Base-by-base conservation (phyloP, 2,329 filamentous ascomycete species). In the Clarireedia homoeocarpa region DNA sequence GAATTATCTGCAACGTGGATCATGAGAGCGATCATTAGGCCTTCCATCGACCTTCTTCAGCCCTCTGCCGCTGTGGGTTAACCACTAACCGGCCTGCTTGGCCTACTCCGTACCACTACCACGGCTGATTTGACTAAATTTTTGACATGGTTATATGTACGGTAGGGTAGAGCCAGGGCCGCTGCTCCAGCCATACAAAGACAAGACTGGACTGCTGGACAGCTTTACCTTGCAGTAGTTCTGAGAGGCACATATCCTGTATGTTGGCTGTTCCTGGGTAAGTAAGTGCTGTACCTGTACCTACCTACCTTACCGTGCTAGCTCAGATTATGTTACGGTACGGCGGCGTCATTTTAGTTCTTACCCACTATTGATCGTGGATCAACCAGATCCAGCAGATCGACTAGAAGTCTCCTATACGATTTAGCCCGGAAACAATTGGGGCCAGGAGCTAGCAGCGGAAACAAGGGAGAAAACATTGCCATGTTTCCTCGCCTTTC, bases 11-110 rank as follows among this genome's bases (percentile, higher is more conserved):
- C 44, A 48, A 26, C 9, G 30, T 53, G 34, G n/a, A 49, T 49
- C 61, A 59, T 54, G 38, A 45, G 42, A 30, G 39, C 52, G 56
- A 58, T 62, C 57, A 49, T 44, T 20, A n/a, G 45, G 42, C 6
- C 50, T 48, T 53, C 42, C 17, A 27, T 34, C 42, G 54, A 42
- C 24, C 23, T 54, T 57, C 55, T 54, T 54, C 55, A 57, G 55
- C 55, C 55, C 34, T 17, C 47, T 45, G 39, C 20, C 15, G 39
- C 15, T 20, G n/a, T 42, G 39, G 39, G 39, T n/a, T 42, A 17
- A 20, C 39, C 30, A 34, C 30, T 34, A 34, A 34, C 30, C 30
- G 10, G 27, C 27, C 27, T 9, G 27, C 27, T 30, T 30, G 27
- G 7, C 27, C 30, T 12, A 12, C 30, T 12, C 10, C 30, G 27